Base-by-base conservation (phyloP, 208 protist genomes). In the Plasmodiophora brassicae region DNA sequence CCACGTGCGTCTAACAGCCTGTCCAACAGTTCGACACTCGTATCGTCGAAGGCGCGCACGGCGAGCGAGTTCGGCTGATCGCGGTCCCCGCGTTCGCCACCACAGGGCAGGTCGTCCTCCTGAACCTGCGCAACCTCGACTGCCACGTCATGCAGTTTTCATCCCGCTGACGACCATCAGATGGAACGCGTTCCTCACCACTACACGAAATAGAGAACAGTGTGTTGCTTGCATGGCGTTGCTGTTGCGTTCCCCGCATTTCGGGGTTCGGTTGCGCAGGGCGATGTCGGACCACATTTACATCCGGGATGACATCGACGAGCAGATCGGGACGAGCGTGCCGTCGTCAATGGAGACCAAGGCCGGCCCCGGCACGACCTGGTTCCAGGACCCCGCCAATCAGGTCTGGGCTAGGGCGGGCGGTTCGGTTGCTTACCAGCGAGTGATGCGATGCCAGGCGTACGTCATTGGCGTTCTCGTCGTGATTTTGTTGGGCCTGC, bases 91-190 rank as follows among this genome's bases (percentile, higher is more conserved):
- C 14, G 36, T 86, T 86, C 44, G 5, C 45, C 25, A 8, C 28
- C 28, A 71, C 35, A 14, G 84, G 84, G n/a, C 14, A 86, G 43
- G 25, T 44, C 10, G 50, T 86, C 43, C 5, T 86, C 1, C 25
- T 86, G 14, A 86, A 86, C 50, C 45, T 65, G 28, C 28, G 46
- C 28, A 71, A 5, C 20, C 28, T 86, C 14, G 84, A 86, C 50
- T 86, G 50, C n/a, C 28, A 86, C 1, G 28, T 86, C 84, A 65
- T 86, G 20, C 84, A 86, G 43, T 86, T 54, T 78, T 78, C 65
- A n/a, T n/a, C n/a, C n/a, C n/a, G n/a, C n/a, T n/a, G n/a, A n/a
- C n/a, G n/a, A n/a, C n/a, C n/a, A n/a, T n/a, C n/a, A n/a, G n/a
- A n/a, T n/a, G n/a, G n/a, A n/a, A n/a, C n/a, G n/a, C n/a, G n/a